Conservation (phyloP, 192 early-diverging fungal genomes). For the Rhizoclosmatium globosum region DNA sequence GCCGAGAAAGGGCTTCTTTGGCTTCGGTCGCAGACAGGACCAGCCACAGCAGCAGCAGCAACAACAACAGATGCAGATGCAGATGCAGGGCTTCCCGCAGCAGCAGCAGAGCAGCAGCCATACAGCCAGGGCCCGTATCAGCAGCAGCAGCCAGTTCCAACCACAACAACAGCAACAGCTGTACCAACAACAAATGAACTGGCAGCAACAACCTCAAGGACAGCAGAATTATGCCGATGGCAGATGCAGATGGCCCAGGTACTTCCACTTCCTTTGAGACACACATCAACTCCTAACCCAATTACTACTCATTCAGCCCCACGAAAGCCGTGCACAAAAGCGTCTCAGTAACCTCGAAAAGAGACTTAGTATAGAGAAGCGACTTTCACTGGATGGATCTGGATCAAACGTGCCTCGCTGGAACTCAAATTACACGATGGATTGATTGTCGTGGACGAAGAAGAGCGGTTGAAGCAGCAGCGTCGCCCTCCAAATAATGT, state of each 20-base stretch:
- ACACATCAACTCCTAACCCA: neutral
- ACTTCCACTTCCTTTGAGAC: neutral
- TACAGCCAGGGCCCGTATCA: no score
- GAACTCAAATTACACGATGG: constrained; percentile 36
- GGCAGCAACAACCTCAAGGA: neutral
- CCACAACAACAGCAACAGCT: neutral
- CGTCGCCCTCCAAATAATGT: neutral
- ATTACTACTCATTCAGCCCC: neutral
- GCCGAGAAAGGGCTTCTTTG: neutral
- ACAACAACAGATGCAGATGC: no score
- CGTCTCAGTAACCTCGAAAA: constrained; percentile 15
- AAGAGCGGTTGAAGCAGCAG: constrained; percentile 3
- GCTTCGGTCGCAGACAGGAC: neutral
- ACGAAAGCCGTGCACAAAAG: constrained; percentile 14
- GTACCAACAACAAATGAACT: neutral
- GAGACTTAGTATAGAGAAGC: constrained; percentile 11
- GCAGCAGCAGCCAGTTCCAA: neutral
- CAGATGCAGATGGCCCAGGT: neutral
- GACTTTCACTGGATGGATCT: neutral
- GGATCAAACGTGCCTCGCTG: constrained; percentile 11
- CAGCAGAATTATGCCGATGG: neutral
- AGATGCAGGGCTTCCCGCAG: neutral
- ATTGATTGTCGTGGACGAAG: constrained; percentile 30
- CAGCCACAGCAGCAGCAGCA: no score
- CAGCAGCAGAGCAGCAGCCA: no score